Percentiles rank a stretch among this genome's conserved stretches.
These are phyloP conservation scores for Prototheca cutis DNA, from an alignment of 163 green algal species.

Conservation along the genomic window DNA sequence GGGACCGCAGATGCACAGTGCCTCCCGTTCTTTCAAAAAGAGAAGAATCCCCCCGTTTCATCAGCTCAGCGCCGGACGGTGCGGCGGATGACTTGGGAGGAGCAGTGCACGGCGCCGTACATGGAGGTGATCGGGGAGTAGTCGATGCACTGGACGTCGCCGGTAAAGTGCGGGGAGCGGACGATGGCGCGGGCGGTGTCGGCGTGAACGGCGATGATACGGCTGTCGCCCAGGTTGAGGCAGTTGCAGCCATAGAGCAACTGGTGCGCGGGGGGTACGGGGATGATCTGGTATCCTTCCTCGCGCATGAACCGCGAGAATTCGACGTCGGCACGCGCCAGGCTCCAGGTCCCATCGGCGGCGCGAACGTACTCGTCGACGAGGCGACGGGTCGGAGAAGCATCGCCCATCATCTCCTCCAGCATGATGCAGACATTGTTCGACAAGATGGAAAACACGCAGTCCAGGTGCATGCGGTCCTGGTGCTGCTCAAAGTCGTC, in stretches of 20 bases:
- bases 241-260: slow-evolving; percentile 90
- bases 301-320: slow-evolving; percentile 67
- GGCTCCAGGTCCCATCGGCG: slow-evolving; percentile 46
- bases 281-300: slow-evolving; percentile 87
- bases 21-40: too few relatives aligned
- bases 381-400: slow-evolving; percentile 51
- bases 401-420: slow-evolving; percentile 76
- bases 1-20: too few relatives aligned
- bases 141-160: slow-evolving; percentile 63
- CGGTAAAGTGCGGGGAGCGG: slow-evolving; percentile 56
- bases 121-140: slow-evolving; percentile 90
- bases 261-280: slow-evolving; percentile 72
- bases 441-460: slow-evolving; percentile 80
- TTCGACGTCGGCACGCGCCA: slow-evolving; percentile 50
- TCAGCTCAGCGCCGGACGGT: slow-evolving; percentile 3
- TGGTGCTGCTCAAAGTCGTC: slow-evolving; percentile 89
- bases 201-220: slow-evolving; percentile 77
- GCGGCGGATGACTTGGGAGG: slow-evolving; percentile 60
- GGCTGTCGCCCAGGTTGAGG: slow-evolving; percentile 82
- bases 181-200: slow-evolving; percentile 73
- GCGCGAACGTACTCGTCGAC: slow-evolving; percentile 79
- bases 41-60: background rate
- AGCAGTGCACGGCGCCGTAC: slow-evolving; percentile 92
- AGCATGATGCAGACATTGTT: slow-evolving; percentile 84
- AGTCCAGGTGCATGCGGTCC: slow-evolving; percentile 98